These are phyloP conservation scores for Gonapodya prolifera DNA, from an alignment of 192 early-diverging fungal genomes.

Conservation along the genomic window DNA sequence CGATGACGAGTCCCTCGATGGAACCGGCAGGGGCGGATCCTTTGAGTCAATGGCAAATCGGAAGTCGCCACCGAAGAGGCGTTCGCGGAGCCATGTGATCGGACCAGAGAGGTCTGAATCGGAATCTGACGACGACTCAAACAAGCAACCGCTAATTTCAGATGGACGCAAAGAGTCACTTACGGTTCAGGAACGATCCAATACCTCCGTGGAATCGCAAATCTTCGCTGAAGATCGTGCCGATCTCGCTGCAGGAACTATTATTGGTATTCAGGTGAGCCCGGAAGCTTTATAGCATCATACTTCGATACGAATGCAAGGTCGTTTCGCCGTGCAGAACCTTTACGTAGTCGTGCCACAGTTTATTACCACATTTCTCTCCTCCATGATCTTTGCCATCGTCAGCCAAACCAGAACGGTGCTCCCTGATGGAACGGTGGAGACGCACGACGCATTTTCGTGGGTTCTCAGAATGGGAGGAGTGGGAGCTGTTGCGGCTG, in stretches of 20 bases:
- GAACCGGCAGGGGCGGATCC: too few species aligned
- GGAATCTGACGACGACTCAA: too few species aligned
- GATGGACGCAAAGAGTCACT: conserved; percentile 46
- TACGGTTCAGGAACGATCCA: conserved; percentile 48
- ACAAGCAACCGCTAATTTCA: too few species aligned
- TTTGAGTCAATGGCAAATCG: too few species aligned
- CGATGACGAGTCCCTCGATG: too few species aligned
- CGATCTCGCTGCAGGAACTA: too few species aligned
- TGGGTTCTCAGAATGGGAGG: conserved; percentile 62
- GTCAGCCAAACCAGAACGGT: background rate
- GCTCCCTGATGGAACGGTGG: background rate
- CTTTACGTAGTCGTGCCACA: conserved; percentile 91
- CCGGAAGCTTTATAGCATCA: background rate
- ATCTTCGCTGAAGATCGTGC: background rate
- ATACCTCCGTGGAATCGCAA: background rate
- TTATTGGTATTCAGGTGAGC: too few species aligned
- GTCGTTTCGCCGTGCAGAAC: conserved; percentile 88
- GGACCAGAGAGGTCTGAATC: too few species aligned
- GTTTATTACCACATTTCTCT: conserved; percentile 68
- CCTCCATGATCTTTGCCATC: conserved; percentile 46
- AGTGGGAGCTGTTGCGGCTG: conserved; percentile 50
- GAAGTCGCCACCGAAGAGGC: too few species aligned
- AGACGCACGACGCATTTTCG: conserved; percentile 35
- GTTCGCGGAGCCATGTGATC: too few species aligned
- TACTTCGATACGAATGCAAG: conserved; percentile 30